Conservation (phyloP, 306 rosid species). For the Sechiopsis laciniata region DNA sequence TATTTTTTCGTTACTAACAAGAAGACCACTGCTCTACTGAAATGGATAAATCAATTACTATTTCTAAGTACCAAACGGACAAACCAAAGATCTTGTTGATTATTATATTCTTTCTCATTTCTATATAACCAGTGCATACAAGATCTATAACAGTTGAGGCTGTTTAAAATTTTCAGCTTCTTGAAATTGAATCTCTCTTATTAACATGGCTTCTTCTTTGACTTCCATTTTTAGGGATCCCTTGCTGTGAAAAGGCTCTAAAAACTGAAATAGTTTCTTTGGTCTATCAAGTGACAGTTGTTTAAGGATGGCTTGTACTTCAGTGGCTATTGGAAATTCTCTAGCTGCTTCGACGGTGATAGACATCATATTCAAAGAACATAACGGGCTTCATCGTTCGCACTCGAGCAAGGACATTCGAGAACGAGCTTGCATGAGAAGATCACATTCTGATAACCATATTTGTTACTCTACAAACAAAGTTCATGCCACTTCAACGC, state of each 20-base stretch:
- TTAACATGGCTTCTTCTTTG: neutral
- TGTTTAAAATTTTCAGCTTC: conserved; percentile 8
- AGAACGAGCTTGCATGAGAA: conserved; percentile 31
- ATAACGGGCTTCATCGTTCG: conserved; percentile 44
- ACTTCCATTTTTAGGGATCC: neutral
- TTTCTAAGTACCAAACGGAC: conserved; percentile 8
- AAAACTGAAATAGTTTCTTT: conserved; percentile 1
- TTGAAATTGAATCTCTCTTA: neutral
- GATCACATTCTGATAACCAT: conserved; percentile 63
- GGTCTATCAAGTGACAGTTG: conserved; percentile 12
- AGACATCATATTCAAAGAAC: conserved; percentile 39
- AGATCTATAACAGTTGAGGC: neutral
- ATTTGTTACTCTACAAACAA: conserved; percentile 39
- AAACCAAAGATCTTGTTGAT: conserved; percentile 13
- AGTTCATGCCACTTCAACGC: conserved; percentile 35
- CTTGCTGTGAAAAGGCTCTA: conserved; percentile 6
- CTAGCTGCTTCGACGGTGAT: conserved; percentile 29
- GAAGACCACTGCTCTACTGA: conserved; percentile 3
- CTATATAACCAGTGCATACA: neutral
- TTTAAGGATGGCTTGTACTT: conserved; percentile 38
- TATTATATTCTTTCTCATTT: conserved; percentile 12
- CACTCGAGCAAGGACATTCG: conserved; percentile 44
- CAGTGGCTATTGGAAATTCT: conserved; percentile 51
- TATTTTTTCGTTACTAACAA: conserved; percentile 14
- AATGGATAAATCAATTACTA: neutral